Evolutionary conservation across 768 basidiomycete species (phyloP), one percentile per base, ranked within the genome.

Genomic region (Lactarius pseudohatsudake): DNA sequence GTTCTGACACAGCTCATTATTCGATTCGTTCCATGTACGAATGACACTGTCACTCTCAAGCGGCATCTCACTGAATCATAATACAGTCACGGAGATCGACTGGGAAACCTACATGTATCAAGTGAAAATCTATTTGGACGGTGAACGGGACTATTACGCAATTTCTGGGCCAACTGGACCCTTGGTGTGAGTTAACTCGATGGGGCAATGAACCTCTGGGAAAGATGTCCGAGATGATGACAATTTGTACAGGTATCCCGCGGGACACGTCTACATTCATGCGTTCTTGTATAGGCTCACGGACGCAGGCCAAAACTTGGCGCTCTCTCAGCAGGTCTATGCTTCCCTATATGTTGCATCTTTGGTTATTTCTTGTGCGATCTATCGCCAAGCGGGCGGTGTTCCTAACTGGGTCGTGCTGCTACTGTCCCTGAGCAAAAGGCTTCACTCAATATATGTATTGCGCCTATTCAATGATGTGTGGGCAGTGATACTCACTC

Each of bases 41-140:
- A 36, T 34, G 81, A 90, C 77, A 59, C 61, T 53, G 61, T 40
- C 40, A 13, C 67, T 68, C 66, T 34, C 57, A 43, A 56, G 40
- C 40, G 34, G 57, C 61, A 38, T 28, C 58, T 72, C 64, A 74
- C 74, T 68, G 58, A 68, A 54, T 47, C 50, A 53, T 68, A 43
- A 71, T 61, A 59, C 79, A 98, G 96, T 96, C 79, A 98, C 97
- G 13, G 96, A 99, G 78, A 99, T 99, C 72, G 97, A 99, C 78
- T 98, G 93, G 88, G 84, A 89, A 73, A 98, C 97, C 0, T 99
- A 99, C 74, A 94, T 98, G 87, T 79, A 89, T 61, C 97, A 98
- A 61, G 84, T 91, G 1, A 82, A 88, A 64, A 75, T 90, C 50
- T 94, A 92, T 77, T 72, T 91, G 57, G 84, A 85, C 62, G 95